These are phyloP conservation scores for Epithele typhae DNA, from an alignment of 768 basidiomycete genomes.

Conservation along the genomic window DNA sequence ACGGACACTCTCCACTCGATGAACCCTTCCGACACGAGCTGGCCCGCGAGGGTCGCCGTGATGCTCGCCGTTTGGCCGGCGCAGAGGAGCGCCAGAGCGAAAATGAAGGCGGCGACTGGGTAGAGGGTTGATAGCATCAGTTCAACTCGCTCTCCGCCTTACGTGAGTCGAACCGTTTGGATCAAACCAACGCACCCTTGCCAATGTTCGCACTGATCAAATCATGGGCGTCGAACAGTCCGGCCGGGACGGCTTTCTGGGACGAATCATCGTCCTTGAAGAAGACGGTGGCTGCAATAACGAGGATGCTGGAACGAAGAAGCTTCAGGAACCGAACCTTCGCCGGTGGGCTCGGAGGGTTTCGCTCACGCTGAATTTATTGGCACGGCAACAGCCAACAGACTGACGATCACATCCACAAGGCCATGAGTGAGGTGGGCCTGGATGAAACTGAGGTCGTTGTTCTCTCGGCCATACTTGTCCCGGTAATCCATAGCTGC, in stretches of 20 bases:
- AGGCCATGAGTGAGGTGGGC: constrained; percentile 38
- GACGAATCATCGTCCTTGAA: constrained; percentile 39
- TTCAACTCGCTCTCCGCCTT: constrained; percentile 4
- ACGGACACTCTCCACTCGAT: constrained; percentile 83
- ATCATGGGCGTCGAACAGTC: constrained; percentile 79
- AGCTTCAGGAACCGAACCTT: not conserved
- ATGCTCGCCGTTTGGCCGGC: constrained; percentile 88
- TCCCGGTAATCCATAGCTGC: constrained; percentile 28
- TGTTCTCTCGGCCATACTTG: constrained; percentile 30
- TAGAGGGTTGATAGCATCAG: not conserved
- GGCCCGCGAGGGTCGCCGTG: constrained; percentile 85
- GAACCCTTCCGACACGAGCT: constrained; percentile 89
- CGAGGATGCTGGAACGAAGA: constrained; percentile 61
- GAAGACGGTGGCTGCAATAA: constrained; percentile 80
- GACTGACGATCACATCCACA: constrained; percentile 48
- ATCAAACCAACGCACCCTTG: constrained; percentile 41
- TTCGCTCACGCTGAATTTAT: constrained; percentile 26
- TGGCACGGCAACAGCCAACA: constrained; percentile 76
- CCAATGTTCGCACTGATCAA: constrained; percentile 66
- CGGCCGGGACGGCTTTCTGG: constrained; percentile 47
- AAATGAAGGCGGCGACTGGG: constrained; percentile 76
- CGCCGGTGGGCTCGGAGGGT: not conserved
- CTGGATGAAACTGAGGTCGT: constrained; percentile 30
- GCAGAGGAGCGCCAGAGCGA: constrained; percentile 83
- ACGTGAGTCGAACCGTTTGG: constrained; percentile 1